phyloP scores from a whole-genome alignment of 2,329 filamentous ascomycete genomes.

The Diplodia corticola region DNA sequence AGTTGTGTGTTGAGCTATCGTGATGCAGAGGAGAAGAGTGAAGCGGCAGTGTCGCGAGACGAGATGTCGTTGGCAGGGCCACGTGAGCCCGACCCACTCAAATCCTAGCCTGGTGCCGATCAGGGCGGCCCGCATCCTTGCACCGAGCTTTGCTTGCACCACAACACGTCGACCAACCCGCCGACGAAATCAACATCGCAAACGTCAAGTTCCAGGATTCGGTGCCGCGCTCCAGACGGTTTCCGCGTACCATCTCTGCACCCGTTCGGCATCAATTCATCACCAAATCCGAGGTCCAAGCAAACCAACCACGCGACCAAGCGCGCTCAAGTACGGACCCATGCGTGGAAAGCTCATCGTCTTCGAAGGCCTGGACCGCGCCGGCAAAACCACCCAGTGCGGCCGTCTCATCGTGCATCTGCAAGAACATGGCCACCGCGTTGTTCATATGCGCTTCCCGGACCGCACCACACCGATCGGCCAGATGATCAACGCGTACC shows the following conservation, averaged over 20 bases:
- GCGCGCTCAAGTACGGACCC: neutral
- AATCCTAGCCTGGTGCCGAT: slow-evolving; percentile 19
- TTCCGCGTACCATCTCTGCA: neutral
- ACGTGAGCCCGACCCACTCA: neutral
- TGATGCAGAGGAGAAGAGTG: neutral
- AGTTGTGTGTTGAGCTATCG: neutral
- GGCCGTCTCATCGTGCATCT: slow-evolving; percentile 62
- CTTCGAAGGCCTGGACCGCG: slow-evolving; percentile 84
- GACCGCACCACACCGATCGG: slow-evolving; percentile 84
- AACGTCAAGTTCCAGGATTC: neutral
- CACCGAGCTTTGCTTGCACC: slow-evolving; percentile 7
- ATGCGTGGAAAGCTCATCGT: slow-evolving; percentile 74
- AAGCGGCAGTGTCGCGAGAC: neutral
- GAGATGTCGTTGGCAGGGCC: slow-evolving; percentile 7
- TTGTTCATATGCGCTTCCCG: slow-evolving; percentile 69
- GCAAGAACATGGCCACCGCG: slow-evolving; percentile 50
- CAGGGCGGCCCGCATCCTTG: slow-evolving; percentile 6
- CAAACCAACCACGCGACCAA: neutral
- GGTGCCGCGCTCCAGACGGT: neutral
- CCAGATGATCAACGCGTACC: slow-evolving; percentile 80
- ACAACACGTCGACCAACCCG: neutral
- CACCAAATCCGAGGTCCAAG: neutral
- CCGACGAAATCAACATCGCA: neutral
- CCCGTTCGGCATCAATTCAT: neutral
- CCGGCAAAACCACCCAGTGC: slow-evolving; percentile 91